Percentiles rank a stretch among this genome's conserved stretches.
Evolutionary conservation across 139 green algal species (phyloP).

Genomic region (Chlamydomonas applanata): DNA sequence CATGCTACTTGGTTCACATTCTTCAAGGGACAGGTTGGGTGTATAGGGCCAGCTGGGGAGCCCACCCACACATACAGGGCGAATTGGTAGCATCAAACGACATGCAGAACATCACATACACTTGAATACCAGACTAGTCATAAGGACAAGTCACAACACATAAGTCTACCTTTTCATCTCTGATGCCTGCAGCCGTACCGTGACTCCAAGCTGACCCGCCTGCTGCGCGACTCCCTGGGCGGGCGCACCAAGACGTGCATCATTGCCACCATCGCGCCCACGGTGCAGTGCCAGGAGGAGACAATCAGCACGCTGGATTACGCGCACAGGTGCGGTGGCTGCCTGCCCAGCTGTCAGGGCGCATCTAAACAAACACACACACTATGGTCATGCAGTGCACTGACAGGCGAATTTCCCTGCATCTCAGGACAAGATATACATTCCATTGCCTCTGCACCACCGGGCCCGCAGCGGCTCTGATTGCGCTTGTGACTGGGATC

Average conservation of each 20-base stretch:
- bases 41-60: too few relatives aligned
- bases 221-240: conserved; percentile 93
- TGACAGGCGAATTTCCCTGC: neutral
- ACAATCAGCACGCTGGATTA: conserved; percentile 98
- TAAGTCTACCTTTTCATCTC: too few relatives aligned
- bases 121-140: neutral
- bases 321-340: conserved; percentile 67
- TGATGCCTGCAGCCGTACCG: conserved; percentile 60
- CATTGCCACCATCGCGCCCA: conserved; percentile 97
- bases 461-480: too few relatives aligned
- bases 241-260: conserved; percentile 93
- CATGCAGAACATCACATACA: neutral
- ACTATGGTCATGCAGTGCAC: neutral
- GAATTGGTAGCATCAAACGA: too few relatives aligned
- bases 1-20: too few relatives aligned
- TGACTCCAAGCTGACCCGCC: conserved; percentile 95
- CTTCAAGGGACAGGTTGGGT: too few relatives aligned
- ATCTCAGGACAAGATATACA: too few relatives aligned
- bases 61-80: too few relatives aligned
- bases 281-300: conserved; percentile 86
- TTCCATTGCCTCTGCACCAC: too few relatives aligned
- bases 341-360: neutral
- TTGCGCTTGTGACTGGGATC: too few relatives aligned
- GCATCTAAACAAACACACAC: neutral
- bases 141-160: too few relatives aligned